phyloP scores from a whole-genome alignment of 768 basidiomycete genomes.

The Kwoniella dejecticola region DNA sequence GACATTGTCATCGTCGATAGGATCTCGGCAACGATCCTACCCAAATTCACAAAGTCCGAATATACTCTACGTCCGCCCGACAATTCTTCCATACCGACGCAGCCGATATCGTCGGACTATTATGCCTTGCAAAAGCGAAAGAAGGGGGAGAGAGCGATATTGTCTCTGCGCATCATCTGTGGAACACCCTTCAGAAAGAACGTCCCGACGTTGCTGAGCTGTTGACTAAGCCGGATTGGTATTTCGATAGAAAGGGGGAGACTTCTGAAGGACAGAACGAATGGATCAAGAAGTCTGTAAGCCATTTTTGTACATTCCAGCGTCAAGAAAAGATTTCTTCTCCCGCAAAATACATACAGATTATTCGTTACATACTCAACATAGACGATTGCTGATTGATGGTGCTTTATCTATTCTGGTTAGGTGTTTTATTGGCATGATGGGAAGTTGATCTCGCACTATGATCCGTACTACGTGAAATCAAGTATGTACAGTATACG shows the following conservation, averaged over 20 bases:
- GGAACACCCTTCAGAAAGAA: conserved; percentile 50
- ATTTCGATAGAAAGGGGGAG: conserved; percentile 55
- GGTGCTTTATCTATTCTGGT: neutral
- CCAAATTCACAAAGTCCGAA: conserved; percentile 40
- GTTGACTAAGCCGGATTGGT: conserved; percentile 49
- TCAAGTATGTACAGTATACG: conserved; percentile 28
- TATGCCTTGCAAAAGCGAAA: conserved; percentile 51
- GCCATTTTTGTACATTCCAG: neutral
- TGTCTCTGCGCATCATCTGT: conserved; percentile 50
- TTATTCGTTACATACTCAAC: no score
- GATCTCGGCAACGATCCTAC: conserved; percentile 54
- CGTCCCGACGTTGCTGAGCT: conserved; percentile 49
- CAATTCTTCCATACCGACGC: conserved; percentile 54
- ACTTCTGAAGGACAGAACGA: conserved; percentile 43
- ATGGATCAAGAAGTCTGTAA: conserved; percentile 7
- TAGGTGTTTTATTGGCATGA: conserved; percentile 42
- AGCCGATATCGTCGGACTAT: conserved; percentile 53
- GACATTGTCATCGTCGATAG: no score
- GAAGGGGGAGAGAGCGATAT: conserved; percentile 54
- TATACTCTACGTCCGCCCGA: conserved; percentile 43
- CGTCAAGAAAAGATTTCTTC: neutral
- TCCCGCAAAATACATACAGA: no score
- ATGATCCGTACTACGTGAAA: conserved; percentile 46
- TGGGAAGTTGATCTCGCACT: conserved; percentile 39
- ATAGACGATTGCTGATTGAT: conserved; percentile 2